Conservation (phyloP, 1,139 yeast species). For the Lodderomyces margitis region DNA sequence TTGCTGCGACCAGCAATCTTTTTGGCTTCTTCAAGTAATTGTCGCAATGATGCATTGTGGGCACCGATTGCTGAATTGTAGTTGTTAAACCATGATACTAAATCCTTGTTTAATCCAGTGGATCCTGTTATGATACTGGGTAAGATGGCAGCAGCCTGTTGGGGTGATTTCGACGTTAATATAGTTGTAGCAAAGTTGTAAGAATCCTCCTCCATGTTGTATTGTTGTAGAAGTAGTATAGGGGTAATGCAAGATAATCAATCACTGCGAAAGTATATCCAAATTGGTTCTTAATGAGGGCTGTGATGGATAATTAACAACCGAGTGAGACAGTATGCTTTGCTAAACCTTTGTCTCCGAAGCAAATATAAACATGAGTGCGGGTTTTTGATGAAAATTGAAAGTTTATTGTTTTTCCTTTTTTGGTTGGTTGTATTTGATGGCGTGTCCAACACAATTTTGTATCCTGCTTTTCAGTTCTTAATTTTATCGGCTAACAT, state of each 20-base stretch:
- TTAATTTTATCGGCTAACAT: not conserved
- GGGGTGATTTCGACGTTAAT: constrained; percentile 43
- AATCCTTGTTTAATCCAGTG: constrained; percentile 26
- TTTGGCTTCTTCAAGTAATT: constrained; percentile 33
- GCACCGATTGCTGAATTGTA: constrained; percentile 48
- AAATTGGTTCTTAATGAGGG: too few relatives aligned
- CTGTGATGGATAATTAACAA: too few relatives aligned
- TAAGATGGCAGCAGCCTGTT: constrained; percentile 41
- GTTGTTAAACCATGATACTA: constrained; percentile 55
- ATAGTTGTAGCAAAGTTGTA: constrained; percentile 35
- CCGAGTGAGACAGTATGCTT: too few relatives aligned
- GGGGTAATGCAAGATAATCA: not conserved
- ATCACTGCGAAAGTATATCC: too few relatives aligned
- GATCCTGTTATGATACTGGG: constrained; percentile 33
- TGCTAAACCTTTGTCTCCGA: too few relatives aligned
- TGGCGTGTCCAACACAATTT: not conserved
- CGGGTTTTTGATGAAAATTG: not conserved
- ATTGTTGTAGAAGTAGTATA: not conserved
- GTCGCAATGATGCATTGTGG: constrained; percentile 51
- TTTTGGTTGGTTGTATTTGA: not conserved
- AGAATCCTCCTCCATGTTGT: constrained; percentile 9
- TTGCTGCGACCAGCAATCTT: constrained; percentile 18
- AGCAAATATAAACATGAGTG: too few relatives aligned
- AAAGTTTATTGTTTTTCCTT: not conserved
- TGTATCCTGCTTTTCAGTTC: not conserved